Percentiles rank a stretch among this genome's conserved stretches.
Evolutionary conservation across 768 basidiomycete species (phyloP).

Genomic region (Nidularia pulvinata): DNA sequence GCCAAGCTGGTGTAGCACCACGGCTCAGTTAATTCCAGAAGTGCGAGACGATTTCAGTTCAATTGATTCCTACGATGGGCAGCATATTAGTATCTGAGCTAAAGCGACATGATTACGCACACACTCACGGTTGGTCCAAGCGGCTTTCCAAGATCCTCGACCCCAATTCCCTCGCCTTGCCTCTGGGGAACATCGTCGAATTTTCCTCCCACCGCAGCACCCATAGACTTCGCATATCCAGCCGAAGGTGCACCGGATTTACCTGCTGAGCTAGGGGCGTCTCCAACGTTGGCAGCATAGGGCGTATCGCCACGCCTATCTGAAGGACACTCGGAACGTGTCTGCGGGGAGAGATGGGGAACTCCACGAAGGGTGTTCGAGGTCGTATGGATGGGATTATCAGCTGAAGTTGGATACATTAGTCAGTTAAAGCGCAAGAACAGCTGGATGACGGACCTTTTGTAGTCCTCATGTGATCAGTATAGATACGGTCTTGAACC

Average conservation of each 20-base stretch:
- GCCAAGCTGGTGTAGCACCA: too few relatives aligned
- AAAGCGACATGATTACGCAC: too few relatives aligned
- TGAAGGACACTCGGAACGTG: not conserved
- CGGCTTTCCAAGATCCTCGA: too few relatives aligned
- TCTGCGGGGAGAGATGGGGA: not conserved
- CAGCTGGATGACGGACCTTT: slow-evolving; percentile 9
- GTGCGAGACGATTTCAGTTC: too few relatives aligned
- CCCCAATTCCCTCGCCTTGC: not conserved
- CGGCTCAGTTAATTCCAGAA: too few relatives aligned
- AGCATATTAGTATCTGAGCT: too few relatives aligned
- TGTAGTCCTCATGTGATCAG: slow-evolving; percentile 9
- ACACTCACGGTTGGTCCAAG: too few relatives aligned
- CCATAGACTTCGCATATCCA: not conserved
- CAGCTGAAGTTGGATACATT: not conserved
- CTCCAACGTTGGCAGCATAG: not conserved
- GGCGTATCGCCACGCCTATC: not conserved
- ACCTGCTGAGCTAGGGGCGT: not conserved
- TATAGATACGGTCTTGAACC: slow-evolving; percentile 15
- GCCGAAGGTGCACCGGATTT: not conserved
- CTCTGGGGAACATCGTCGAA: not conserved
- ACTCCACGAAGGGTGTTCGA: not conserved
- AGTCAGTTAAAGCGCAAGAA: not conserved
- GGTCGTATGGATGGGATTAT: not conserved
- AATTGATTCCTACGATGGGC: too few relatives aligned
- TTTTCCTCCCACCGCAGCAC: not conserved